These are phyloP conservation scores for Globisporangium parvum DNA, from an alignment of 352 stramenopile species.

Conservation along the genomic window DNA sequence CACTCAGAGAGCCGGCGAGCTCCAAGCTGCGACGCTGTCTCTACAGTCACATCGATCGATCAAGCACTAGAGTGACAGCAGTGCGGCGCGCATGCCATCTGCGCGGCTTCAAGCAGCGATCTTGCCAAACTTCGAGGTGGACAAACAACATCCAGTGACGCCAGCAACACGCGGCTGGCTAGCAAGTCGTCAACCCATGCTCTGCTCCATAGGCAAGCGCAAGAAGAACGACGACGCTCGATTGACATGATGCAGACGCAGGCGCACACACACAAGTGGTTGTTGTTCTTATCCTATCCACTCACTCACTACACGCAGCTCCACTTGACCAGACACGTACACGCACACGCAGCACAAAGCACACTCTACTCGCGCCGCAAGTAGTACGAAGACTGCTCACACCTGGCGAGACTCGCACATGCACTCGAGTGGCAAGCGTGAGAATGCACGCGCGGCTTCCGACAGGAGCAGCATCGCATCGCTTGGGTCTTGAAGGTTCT, in stretches of 20 bases:
- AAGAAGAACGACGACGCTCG: neutral
- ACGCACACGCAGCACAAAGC: neutral
- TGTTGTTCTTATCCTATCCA: neutral
- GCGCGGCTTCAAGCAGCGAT: too few relatives aligned
- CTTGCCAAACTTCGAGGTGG: too few relatives aligned
- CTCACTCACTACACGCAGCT: too few relatives aligned
- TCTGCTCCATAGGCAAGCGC: neutral
- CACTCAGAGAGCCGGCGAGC: too few relatives aligned
- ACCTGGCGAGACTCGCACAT: constrained; percentile 10
- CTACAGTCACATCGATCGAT: too few relatives aligned
- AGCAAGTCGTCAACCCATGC: too few relatives aligned
- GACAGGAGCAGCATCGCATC: constrained; percentile 18
- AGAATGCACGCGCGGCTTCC: constrained; percentile 31
- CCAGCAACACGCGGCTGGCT: too few relatives aligned
- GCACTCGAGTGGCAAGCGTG: constrained; percentile 33
- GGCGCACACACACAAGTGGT: too few relatives aligned
- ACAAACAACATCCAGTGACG: too few relatives aligned
- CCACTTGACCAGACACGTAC: neutral
- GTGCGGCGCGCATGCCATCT: too few relatives aligned
- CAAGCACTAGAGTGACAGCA: too few relatives aligned
- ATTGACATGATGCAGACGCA: neutral
- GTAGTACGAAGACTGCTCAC: neutral
- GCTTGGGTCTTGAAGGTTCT: neutral
- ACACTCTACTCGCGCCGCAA: neutral
- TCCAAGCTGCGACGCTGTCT: too few relatives aligned